A percentile compares a stretch with the other conserved stretches of the same genome.
Conservation (phyloP, 352 stramenopile species). For the Pythium diclinum region DNA sequence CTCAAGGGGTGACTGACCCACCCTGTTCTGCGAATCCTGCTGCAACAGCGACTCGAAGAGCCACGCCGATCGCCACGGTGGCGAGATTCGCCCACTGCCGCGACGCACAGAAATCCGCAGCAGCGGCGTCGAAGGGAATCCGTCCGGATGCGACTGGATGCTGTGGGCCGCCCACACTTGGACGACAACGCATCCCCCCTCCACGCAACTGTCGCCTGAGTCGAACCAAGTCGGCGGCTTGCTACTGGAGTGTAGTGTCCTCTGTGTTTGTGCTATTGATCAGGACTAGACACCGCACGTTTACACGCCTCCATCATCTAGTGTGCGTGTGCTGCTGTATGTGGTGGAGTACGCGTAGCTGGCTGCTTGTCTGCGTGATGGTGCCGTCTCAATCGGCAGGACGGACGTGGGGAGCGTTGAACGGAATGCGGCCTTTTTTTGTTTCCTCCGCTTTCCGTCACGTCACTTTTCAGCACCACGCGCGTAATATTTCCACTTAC, state of each 20-base stretch:
- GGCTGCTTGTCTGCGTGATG: too few species aligned
- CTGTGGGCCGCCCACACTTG: background rate
- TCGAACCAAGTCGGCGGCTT: background rate
- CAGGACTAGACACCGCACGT: too few species aligned
- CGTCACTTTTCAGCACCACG: constrained; percentile 18
- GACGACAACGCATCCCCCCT: background rate
- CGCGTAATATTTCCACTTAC: constrained; percentile 2
- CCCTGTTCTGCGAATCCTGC: constrained; percentile 10
- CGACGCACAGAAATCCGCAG: background rate
- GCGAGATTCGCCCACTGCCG: constrained; percentile 3
- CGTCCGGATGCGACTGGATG: background rate
- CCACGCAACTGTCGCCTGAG: background rate
- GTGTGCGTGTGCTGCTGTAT: background rate
- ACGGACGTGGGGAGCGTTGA: background rate
- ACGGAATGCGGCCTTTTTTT: background rate
- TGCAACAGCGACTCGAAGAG: background rate
- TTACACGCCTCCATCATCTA: too few species aligned
- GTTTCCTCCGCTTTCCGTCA: constrained; percentile 9
- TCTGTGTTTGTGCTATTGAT: too few species aligned
- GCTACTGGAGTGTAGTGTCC: too few species aligned
- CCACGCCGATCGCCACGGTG: background rate
- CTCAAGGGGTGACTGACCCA: background rate
- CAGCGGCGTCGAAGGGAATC: background rate
- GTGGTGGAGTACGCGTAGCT: background rate
- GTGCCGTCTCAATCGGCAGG: background rate